Base-by-base conservation (phyloP, 2,329 filamentous ascomycete genomes). In the Elsinoe ampelina region DNA sequence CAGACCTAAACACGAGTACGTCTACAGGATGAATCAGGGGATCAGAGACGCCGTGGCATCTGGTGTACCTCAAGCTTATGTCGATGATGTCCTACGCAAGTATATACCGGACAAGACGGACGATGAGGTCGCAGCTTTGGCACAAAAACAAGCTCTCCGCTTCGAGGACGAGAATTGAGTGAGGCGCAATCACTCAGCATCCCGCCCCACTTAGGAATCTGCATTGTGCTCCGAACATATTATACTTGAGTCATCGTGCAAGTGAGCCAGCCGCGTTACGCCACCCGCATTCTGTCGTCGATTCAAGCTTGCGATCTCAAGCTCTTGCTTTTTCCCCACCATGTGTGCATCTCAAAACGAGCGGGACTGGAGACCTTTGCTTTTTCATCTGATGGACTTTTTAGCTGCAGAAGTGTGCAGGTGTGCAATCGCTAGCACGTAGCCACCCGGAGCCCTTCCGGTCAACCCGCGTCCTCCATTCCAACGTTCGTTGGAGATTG, bases 11-110 rank as follows among this genome's bases (percentile, higher is more conserved):
- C 63, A 72, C 2, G 84, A 86, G 71, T 87, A 86, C 63, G 68
- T 86, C 6, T 73, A 69, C 42, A 69, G 83, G 26, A 85, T 87
- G 80, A 84, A 86, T 65, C 69, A 67, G 61, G 84, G 81, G 1
- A 81, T 87, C 26, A 61, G 70, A 32, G 83, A 87, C 70, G 83
- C 80, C 22, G 59, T 80, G 13, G 64, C 64, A 59, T 70, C 75
- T 61, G 80, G 80, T 0, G 67, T 87, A 64, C 80, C 82, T 32
- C 59, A 67, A 63, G 63, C 58, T 38, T 87, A 85, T 68, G 80
- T 83, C 5, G 67, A 77, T 2, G 60, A 65, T 30, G 75, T 81
- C 5, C 72, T 85, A 72, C 73, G 81, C 66, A 70, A 63, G 60
- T 84, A 70, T 61, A 75, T 79, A 48, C 73, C 73, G 0, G 65